A percentile compares a stretch with the other conserved stretches of the same genome.
phyloP scores from a whole-genome alignment of 2,329 filamentous ascomycete genomes.

The Fusarium chuoi region DNA sequence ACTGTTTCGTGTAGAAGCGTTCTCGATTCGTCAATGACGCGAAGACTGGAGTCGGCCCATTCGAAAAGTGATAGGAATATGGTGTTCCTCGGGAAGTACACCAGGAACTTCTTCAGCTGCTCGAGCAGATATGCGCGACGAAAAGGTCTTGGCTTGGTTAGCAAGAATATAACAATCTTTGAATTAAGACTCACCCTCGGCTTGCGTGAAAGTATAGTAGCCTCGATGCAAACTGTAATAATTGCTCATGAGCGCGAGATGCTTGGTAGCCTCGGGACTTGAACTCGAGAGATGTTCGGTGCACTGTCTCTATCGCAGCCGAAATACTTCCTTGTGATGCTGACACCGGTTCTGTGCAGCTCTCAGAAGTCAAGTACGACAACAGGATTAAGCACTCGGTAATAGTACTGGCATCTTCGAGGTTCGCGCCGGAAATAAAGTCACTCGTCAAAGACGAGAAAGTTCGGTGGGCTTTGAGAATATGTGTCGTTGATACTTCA shows the following conservation, averaged over 20 bases:
- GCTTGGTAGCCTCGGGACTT: slow-evolving; percentile 48
- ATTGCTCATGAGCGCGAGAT: slow-evolving; percentile 64
- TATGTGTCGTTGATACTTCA: slow-evolving; percentile 47
- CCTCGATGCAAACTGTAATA: slow-evolving; percentile 74
- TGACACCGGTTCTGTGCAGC: slow-evolving; percentile 56
- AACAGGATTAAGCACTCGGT: slow-evolving; percentile 73
- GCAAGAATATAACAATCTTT: background rate
- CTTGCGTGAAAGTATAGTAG: slow-evolving; percentile 75
- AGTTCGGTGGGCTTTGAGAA: slow-evolving; percentile 65
- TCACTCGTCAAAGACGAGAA: slow-evolving; percentile 66
- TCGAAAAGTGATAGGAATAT: slow-evolving; percentile 77
- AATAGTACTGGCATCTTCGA: slow-evolving; percentile 62
- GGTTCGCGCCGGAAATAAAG: slow-evolving; percentile 61
- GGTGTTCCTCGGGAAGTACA: slow-evolving; percentile 77
- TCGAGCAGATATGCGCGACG: slow-evolving; percentile 73
- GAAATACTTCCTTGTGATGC: slow-evolving; percentile 65
- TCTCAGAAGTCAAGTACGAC: slow-evolving; percentile 67
- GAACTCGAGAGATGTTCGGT: slow-evolving; percentile 56
- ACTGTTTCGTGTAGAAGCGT: slow-evolving; percentile 67
- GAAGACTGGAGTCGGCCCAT: slow-evolving; percentile 78
- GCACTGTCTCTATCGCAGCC: slow-evolving; percentile 57
- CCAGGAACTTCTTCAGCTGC: slow-evolving; percentile 69
- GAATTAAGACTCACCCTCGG: slow-evolving; percentile 57
- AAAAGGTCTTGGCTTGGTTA: slow-evolving; percentile 63
- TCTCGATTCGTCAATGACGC: slow-evolving; percentile 81